Evolutionary conservation across 495 filamentous ascomycete genomes (phyloP).

Genomic region (Aspergillus avenaceus): DNA sequence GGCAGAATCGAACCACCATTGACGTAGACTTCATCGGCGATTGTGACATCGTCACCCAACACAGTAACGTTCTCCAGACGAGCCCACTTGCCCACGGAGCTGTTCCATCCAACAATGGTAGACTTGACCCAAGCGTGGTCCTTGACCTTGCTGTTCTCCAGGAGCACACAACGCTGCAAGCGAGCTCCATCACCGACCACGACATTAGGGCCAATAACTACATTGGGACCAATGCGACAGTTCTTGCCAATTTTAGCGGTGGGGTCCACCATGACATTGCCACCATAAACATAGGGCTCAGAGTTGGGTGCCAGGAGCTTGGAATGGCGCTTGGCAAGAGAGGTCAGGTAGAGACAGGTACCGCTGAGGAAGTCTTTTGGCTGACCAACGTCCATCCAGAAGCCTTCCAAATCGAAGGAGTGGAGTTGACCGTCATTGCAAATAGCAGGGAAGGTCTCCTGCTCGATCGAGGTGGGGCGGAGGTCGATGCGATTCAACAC

Average conservation of each 20-base stretch:
- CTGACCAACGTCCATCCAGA: slow-evolving; percentile 99
- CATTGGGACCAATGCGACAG: slow-evolving; percentile 97
- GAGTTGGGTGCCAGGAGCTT: slow-evolving; percentile 74
- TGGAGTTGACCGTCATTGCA: slow-evolving; percentile 87
- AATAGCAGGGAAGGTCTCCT: slow-evolving; percentile 98
- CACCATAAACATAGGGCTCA: slow-evolving; percentile 83
- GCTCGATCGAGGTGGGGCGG: slow-evolving; percentile 98
- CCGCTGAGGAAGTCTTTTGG: slow-evolving; percentile 98
- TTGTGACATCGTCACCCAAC: slow-evolving; percentile 97
- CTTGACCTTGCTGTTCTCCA: slow-evolving; percentile 89
- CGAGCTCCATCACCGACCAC: slow-evolving; percentile 93
- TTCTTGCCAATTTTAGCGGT: slow-evolving; percentile 96
- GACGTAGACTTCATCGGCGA: slow-evolving; percentile 97
- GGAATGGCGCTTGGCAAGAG: slow-evolving; percentile 85
- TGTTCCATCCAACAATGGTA: slow-evolving; percentile 99
- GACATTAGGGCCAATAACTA: slow-evolving; percentile 93
- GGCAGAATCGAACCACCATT: slow-evolving; percentile 95
- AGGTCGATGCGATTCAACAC: slow-evolving; percentile 91
- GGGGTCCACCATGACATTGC: slow-evolving; percentile 95
- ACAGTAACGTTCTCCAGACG: slow-evolving; percentile 96
- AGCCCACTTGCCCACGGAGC: slow-evolving; percentile 91
- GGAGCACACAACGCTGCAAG: slow-evolving; percentile 87
- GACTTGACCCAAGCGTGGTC: slow-evolving; percentile 99
- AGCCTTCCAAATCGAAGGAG: slow-evolving; percentile 97
- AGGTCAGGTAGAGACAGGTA: slow-evolving; percentile 94